These are phyloP conservation scores for Sclerotinia nivalis DNA, from an alignment of 2,329 filamentous ascomycete species.

Conservation along the genomic window DNA sequence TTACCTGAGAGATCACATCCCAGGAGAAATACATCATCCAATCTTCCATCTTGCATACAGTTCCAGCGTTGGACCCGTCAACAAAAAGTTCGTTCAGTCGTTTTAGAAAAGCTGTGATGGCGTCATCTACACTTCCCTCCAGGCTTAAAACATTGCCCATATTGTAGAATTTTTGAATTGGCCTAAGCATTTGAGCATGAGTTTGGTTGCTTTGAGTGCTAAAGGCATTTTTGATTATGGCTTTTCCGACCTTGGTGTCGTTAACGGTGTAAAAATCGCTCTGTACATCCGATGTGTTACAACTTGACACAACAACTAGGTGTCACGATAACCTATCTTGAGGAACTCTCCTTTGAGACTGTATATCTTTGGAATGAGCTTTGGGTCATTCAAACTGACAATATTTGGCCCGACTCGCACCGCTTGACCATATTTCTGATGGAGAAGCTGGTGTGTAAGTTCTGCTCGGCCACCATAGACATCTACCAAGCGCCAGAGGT, in stretches of 20 bases:
- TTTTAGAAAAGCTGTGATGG: slow-evolving; percentile 40
- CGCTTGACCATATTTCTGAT: slow-evolving; percentile 32
- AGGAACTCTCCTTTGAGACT: slow-evolving; percentile 27
- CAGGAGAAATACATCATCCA: slow-evolving; percentile 47
- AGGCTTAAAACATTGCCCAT: slow-evolving; percentile 28
- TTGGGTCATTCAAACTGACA: slow-evolving; percentile 36
- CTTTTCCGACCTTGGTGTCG: slow-evolving; percentile 29
- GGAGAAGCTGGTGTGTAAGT: slow-evolving; percentile 28
- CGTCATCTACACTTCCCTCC: slow-evolving; percentile 40
- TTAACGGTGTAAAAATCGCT: slow-evolving; percentile 34
- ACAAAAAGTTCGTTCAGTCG: slow-evolving; percentile 43
- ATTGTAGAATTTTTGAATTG: slow-evolving; percentile 39
- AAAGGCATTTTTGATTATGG: slow-evolving; percentile 33
- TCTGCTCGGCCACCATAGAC: slow-evolving; percentile 29
- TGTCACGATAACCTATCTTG: slow-evolving; percentile 27
- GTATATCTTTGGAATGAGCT: slow-evolving; percentile 29
- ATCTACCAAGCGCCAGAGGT: slow-evolving; percentile 36
- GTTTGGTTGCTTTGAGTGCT: slow-evolving; percentile 29
- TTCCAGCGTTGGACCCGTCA: slow-evolving; percentile 27
- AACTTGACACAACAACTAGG: background rate
- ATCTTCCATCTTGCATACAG: slow-evolving; percentile 43
- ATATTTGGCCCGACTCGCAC: slow-evolving; percentile 36
- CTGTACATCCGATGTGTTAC: slow-evolving; percentile 13
- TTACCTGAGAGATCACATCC: slow-evolving; percentile 46
- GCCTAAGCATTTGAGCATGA: slow-evolving; percentile 29